Percentiles rank a stretch among this genome's conserved stretches.
Conservation (phyloP, 371 early-diverging fungal genomes). For the Mortierella sp. region DNA sequence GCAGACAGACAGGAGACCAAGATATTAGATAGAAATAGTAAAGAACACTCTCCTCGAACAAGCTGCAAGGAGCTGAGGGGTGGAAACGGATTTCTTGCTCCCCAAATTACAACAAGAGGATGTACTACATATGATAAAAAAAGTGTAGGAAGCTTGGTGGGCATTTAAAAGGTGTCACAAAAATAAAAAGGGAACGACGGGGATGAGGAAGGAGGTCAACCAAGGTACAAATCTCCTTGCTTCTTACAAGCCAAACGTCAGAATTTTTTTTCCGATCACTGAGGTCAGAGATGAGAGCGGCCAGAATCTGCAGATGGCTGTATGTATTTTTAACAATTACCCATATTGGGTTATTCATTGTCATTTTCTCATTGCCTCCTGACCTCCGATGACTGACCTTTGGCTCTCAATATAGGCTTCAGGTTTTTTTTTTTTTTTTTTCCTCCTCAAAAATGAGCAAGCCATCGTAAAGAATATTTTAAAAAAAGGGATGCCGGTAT, state of each 20-base stretch:
- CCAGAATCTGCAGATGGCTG: constrained; percentile 9
- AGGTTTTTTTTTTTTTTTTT: not conserved
- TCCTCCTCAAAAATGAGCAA: constrained; percentile 12
- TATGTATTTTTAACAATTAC: constrained; percentile 2
- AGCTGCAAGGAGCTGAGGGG: constrained; percentile 22
- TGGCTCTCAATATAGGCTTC: constrained; percentile 9
- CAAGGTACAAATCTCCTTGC: constrained; percentile 25
- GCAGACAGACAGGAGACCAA: constrained; percentile 2
- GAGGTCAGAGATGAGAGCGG: not conserved
- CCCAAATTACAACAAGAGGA: constrained; percentile 6
- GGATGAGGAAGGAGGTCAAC: constrained; percentile 17
- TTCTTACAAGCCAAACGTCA: not conserved
- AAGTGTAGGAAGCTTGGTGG: constrained; percentile 1
- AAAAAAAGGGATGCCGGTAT: constrained; percentile 7
- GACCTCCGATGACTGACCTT: not conserved
- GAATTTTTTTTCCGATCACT: not conserved
- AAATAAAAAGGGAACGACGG: constrained; percentile 22
- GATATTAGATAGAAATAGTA: constrained; percentile 11
- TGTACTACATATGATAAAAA: not conserved
- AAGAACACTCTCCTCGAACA: not conserved
- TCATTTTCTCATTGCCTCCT: too few relatives aligned
- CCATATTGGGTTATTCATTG: not conserved
- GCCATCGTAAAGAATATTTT: not conserved
- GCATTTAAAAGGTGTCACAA: constrained; percentile 10
- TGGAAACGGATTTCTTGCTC: constrained; percentile 5